phyloP scores from a whole-genome alignment of 495 filamentous ascomycete genomes.

The Neurospora sp. region DNA sequence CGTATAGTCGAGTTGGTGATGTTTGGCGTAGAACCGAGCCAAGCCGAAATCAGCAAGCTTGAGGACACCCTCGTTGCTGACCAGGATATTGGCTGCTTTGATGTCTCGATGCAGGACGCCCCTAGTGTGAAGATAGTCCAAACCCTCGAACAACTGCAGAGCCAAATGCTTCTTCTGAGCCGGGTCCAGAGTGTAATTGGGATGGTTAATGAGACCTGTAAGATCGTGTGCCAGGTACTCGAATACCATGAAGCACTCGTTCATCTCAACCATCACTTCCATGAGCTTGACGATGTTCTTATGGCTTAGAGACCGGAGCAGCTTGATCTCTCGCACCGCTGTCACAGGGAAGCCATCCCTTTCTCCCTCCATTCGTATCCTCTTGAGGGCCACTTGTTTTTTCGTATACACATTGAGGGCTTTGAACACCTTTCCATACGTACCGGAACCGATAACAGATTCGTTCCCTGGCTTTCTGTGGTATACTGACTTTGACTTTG shows the following conservation, averaged over 20 bases:
- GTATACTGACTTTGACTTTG: slow-evolving; percentile 73
- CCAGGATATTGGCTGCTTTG: slow-evolving; percentile 88
- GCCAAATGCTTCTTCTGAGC: slow-evolving; percentile 91
- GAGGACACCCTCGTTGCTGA: slow-evolving; percentile 76
- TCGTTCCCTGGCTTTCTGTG: slow-evolving; percentile 89
- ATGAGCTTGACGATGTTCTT: slow-evolving; percentile 77
- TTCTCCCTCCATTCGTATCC: slow-evolving; percentile 83
- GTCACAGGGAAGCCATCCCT: slow-evolving; percentile 97
- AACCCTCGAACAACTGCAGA: slow-evolving; percentile 85
- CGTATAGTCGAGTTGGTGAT: slow-evolving; percentile 88
- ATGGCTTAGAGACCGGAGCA: slow-evolving; percentile 89
- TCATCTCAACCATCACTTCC: slow-evolving; percentile 97
- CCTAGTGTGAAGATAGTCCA: slow-evolving; percentile 88
- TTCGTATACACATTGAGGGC: slow-evolving; percentile 93
- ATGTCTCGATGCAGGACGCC: slow-evolving; percentile 95
- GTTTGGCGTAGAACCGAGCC: slow-evolving; percentile 94
- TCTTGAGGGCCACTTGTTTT: slow-evolving; percentile 84
- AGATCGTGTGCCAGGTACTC: slow-evolving; percentile 93
- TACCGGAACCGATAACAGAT: slow-evolving; percentile 87
- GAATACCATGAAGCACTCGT: slow-evolving; percentile 99
- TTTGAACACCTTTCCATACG: slow-evolving; percentile 97
- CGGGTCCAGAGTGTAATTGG: slow-evolving; percentile 75
- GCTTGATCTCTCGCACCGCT: slow-evolving; percentile 90
- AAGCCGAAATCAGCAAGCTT: slow-evolving; percentile 96
- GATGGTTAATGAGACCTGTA: slow-evolving; percentile 72